A percentile compares a stretch with the other conserved stretches of the same genome.
phyloP scores from a whole-genome alignment of 768 basidiomycete genomes.

The Jaapia argillacea region DNA sequence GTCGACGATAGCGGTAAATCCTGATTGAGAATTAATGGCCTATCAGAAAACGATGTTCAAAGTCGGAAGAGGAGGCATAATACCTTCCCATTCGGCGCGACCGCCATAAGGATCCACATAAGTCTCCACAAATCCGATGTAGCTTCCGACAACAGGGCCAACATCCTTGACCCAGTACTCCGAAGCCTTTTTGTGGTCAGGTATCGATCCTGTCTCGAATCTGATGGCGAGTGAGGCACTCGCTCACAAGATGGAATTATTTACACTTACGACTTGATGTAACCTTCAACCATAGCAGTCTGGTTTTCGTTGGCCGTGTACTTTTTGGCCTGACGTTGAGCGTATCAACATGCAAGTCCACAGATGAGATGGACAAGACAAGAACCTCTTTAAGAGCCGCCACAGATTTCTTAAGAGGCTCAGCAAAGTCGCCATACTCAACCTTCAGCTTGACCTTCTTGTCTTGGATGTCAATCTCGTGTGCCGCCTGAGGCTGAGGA shows the following conservation, averaged over 20 bases:
- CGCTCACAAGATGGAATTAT: too few species aligned
- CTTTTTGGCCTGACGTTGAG: constrained; percentile 47
- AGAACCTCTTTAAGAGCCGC: constrained; percentile 50
- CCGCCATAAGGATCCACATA: constrained; percentile 86
- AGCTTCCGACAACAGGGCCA: constrained; percentile 81
- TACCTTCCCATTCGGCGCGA: constrained; percentile 94
- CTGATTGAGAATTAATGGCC: too few species aligned
- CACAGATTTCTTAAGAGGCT: constrained; percentile 41
- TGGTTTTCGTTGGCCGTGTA: constrained; percentile 69
- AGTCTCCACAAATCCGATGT: constrained; percentile 71
- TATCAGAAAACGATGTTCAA: too few species aligned
- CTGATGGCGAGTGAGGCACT: constrained; percentile 25
- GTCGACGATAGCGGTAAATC: constrained; percentile 84
- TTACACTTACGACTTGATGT: constrained; percentile 59
- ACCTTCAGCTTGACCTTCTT: constrained; percentile 44
- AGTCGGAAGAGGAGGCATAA: too few species aligned
- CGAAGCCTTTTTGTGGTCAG: constrained; percentile 71
- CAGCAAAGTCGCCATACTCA: constrained; percentile 69
- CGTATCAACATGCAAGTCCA: neutral
- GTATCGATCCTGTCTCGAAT: constrained; percentile 70
- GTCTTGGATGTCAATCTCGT: constrained; percentile 35
- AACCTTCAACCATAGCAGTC: constrained; percentile 61
- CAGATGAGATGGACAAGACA: neutral
- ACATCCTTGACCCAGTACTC: constrained; percentile 80
- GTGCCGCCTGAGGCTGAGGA: constrained; percentile 24